These are phyloP conservation scores for Quercus aquifolioides DNA, from an alignment of 306 rosid species.

Conservation along the genomic window DNA sequence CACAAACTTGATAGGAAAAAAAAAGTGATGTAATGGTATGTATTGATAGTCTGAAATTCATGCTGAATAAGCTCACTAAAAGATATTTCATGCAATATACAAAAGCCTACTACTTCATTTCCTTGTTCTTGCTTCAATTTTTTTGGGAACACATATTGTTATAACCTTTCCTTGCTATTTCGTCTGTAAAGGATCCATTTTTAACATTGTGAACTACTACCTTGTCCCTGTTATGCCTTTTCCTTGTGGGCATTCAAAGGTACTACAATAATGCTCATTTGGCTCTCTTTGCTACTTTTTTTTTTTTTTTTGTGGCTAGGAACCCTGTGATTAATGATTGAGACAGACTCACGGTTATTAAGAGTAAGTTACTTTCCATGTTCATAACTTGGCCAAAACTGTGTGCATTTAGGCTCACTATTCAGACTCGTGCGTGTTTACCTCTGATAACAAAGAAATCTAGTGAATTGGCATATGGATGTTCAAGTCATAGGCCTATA, in stretches of 20 bases:
- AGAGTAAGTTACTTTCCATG: neutral
- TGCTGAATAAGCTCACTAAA: neutral
- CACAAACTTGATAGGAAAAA: too few relatives aligned
- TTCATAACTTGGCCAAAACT: too few relatives aligned
- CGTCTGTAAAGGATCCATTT: neutral
- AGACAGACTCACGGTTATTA: neutral
- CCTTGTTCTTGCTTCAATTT: neutral
- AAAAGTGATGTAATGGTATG: too few relatives aligned
- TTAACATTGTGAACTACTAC: neutral
- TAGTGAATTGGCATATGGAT: too few relatives aligned
- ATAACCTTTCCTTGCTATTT: neutral
- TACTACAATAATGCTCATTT: neutral
- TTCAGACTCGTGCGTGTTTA: too few relatives aligned
- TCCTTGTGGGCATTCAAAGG: neutral
- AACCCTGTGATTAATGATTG: neutral
- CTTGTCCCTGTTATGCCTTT: neutral
- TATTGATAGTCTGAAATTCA: neutral
- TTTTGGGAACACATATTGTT: neutral
- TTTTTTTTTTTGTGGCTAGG: neutral
- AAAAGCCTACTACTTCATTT: neutral
- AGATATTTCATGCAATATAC: neutral
- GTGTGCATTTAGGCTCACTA: too few relatives aligned
- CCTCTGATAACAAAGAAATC: too few relatives aligned
- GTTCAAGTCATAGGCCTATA: too few relatives aligned
- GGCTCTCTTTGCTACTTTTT: neutral